phyloP scores from a whole-genome alignment of 2,329 filamentous ascomycete genomes.

The Epichloe typhina region DNA sequence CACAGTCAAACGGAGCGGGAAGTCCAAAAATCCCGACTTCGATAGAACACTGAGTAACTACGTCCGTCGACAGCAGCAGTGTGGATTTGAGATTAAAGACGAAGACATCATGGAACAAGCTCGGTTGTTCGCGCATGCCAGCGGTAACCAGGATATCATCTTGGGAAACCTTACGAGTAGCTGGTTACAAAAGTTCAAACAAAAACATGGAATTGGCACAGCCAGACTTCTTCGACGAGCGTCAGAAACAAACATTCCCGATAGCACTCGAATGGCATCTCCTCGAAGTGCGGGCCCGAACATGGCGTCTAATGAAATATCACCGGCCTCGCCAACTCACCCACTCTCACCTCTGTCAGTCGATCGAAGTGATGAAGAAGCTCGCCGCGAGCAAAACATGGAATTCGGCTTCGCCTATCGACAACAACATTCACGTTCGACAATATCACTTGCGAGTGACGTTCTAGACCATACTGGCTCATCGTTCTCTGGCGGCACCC shows the following conservation, averaged over 20 bases:
- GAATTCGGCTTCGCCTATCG: slow-evolving; percentile 22
- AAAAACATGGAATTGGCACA: slow-evolving; percentile 55
- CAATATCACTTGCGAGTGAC: slow-evolving; percentile 20
- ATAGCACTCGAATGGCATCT: slow-evolving; percentile 42
- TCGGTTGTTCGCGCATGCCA: slow-evolving; percentile 63
- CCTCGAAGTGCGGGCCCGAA: slow-evolving; percentile 2
- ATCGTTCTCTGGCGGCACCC: slow-evolving; percentile 56
- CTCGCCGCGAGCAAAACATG: slow-evolving; percentile 32
- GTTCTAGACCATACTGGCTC: slow-evolving; percentile 27
- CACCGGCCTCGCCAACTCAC: slow-evolving; percentile 58
- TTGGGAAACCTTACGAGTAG: slow-evolving; percentile 56
- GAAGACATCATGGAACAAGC: slow-evolving; percentile 78
- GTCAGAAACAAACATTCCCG: slow-evolving; percentile 58
- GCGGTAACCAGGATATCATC: slow-evolving; percentile 53
- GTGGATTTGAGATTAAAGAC: slow-evolving; percentile 62
- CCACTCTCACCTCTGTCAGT: slow-evolving; percentile 57
- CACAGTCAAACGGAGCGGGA: slow-evolving; percentile 53
- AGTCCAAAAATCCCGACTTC: slow-evolving; percentile 79
- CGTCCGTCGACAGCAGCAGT: slow-evolving; percentile 67
- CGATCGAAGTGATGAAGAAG: slow-evolving; percentile 55
- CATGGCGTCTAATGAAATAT: slow-evolving; percentile 44
- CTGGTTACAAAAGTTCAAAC: slow-evolving; percentile 94
- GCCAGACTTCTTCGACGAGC: slow-evolving; percentile 41
- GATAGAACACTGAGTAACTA: slow-evolving; percentile 83
- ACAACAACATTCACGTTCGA: slow-evolving; percentile 21